phyloP scores from a whole-genome alignment of 495 filamentous ascomycete genomes.

The Aspergillus wentii region DNA sequence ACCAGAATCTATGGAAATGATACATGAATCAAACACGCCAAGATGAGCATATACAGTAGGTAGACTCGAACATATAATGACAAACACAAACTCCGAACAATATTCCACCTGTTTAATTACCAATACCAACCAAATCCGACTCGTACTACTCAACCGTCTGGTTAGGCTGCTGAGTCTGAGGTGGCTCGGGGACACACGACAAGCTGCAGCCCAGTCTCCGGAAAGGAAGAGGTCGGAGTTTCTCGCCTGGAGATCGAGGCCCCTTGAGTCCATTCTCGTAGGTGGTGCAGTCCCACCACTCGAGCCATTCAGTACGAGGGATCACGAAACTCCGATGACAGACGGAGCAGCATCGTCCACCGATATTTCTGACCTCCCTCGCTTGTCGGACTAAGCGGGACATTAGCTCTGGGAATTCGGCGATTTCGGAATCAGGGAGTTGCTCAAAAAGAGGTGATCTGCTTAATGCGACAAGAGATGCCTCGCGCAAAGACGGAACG shows the following conservation, averaged over 20 bases:
- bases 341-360: conserved; percentile 54
- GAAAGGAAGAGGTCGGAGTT: conserved; percentile 54
- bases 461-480: conserved; percentile 47
- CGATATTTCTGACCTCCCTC: conserved; percentile 39
- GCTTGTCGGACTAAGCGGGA: conserved; percentile 34
- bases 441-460: conserved; percentile 39
- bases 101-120: too few relatives aligned
- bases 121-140: too few relatives aligned
- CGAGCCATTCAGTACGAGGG: conserved; percentile 63
- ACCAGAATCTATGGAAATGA: too few relatives aligned
- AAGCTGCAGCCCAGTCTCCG: conserved; percentile 60
- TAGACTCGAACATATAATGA: too few relatives aligned
- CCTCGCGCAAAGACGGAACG: conserved; percentile 54
- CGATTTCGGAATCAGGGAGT: conserved; percentile 32
- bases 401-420: conserved; percentile 37
- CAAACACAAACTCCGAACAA: too few relatives aligned
- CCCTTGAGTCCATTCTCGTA: conserved; percentile 42
- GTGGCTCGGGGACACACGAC: conserved; percentile 55
- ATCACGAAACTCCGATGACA: conserved; percentile 56
- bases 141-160: too few relatives aligned
- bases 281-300: conserved; percentile 59
- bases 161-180: too few relatives aligned
- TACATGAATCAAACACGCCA: too few relatives aligned
- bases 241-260: conserved; percentile 28
- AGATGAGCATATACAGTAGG: too few relatives aligned